Percentiles rank a stretch among this genome's conserved stretches.
Evolutionary conservation across 495 filamentous ascomycete genomes (phyloP).

Genomic region (Evansstolkia leycettana): DNA sequence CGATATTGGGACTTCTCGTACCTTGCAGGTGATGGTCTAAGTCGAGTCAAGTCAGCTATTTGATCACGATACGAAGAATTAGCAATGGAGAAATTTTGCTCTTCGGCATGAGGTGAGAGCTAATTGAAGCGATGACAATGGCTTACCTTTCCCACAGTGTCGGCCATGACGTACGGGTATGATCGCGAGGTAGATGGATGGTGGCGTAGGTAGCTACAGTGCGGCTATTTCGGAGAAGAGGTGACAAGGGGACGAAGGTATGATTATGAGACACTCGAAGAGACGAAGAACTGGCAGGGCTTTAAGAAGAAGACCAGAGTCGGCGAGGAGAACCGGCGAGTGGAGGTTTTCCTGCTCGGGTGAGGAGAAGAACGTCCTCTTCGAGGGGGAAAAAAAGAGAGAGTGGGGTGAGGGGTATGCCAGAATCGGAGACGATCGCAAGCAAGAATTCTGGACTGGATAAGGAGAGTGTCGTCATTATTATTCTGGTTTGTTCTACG

Average conservation of each 20-base stretch:
- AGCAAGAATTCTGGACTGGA: no score
- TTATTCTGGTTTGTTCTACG: no score
- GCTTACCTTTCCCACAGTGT: slow-evolving; percentile 46
- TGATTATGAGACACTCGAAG: not conserved
- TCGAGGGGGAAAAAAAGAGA: not conserved
- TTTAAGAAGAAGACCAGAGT: no score
- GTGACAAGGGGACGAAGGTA: not conserved
- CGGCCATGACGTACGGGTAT: slow-evolving; percentile 21
- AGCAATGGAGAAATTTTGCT: no score
- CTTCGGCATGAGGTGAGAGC: no score
- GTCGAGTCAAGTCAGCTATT: slow-evolving; percentile 5
- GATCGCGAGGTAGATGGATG: not conserved
- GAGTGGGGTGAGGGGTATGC: not conserved
- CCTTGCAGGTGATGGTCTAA: slow-evolving; percentile 70
- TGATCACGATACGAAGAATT: not conserved
- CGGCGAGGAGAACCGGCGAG: no score
- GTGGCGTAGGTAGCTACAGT: not conserved
- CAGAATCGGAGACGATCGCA: no score
- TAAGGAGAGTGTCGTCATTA: no score
- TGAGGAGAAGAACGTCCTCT: not conserved
- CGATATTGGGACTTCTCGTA: slow-evolving; percentile 14
- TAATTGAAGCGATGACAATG: not conserved
- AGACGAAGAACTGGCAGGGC: no score
- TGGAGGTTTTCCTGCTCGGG: no score
- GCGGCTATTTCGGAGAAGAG: no score